Percentiles rank a stretch among this genome's conserved stretches.
phyloP scores from a whole-genome alignment of 345 rosid genomes.

The Pugionium dolabratum region DNA sequence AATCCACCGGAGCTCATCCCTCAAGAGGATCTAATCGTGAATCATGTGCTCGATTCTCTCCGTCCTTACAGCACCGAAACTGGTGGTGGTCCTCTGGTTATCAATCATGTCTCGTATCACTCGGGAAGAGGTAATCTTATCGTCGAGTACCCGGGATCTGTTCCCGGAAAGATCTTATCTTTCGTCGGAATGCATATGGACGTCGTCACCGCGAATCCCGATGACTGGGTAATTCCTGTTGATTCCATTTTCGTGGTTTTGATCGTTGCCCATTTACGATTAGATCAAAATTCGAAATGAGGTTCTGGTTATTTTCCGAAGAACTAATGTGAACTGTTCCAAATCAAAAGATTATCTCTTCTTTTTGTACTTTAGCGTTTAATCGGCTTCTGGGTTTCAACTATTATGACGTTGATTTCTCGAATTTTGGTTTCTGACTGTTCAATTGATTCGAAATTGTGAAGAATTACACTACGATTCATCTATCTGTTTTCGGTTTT shows the following conservation, averaged over 20 bases:
- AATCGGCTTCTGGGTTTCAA: no score
- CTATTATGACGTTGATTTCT: no score
- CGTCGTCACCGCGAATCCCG: conserved; percentile 94
- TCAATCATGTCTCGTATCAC: conserved; percentile 71
- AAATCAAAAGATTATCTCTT: conserved; percentile 20
- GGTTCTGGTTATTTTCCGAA: conserved; percentile 13
- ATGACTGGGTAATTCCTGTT: conserved; percentile 63
- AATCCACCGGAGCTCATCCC: conserved; percentile 96
- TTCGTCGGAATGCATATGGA: conserved; percentile 99
- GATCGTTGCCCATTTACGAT: conserved; percentile 2
- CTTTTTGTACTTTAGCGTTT: background rate
- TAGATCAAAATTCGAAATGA: background rate
- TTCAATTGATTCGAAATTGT: background rate
- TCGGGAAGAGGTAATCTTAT: conserved; percentile 86
- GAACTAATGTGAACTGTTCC: background rate
- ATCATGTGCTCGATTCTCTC: conserved; percentile 73
- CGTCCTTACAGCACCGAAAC: conserved; percentile 73
- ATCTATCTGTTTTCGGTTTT: background rate
- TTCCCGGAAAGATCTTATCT: conserved; percentile 79
- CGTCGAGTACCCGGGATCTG: conserved; percentile 95
- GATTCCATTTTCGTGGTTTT: conserved; percentile 9
- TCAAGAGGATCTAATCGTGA: conserved; percentile 79
- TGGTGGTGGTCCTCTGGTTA: conserved; percentile 82
- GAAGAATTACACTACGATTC: background rate
- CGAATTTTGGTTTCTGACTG: background rate